Conservation (phyloP, 176 grass and related monocot genomes). For the Ensete ventricosum region DNA sequence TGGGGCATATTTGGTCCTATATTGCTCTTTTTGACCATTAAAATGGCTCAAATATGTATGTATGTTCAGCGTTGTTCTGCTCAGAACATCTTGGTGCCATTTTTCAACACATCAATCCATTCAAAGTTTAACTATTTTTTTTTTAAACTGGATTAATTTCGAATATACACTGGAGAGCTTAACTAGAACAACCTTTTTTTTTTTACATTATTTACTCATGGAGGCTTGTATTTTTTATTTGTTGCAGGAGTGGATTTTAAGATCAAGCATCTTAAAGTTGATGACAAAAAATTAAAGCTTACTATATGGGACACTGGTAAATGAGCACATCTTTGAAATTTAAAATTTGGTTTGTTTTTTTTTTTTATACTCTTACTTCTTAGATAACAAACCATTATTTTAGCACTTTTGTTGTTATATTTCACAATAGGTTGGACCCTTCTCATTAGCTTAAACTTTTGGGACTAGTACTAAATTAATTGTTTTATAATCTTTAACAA, state of each 20-base stretch:
- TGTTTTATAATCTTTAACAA: background rate
- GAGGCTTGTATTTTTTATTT: background rate
- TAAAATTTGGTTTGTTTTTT: background rate
- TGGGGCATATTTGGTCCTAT: background rate
- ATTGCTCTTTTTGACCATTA: background rate
- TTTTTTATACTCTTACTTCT: background rate
- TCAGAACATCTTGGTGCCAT: background rate
- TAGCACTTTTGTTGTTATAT: background rate
- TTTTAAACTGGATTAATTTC: background rate
- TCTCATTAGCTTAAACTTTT: background rate
- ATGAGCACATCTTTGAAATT: background rate
- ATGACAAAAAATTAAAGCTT: conserved; percentile 79
- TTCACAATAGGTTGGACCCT: background rate
- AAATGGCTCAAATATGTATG: background rate
- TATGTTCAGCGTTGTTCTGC: background rate
- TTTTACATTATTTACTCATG: background rate
- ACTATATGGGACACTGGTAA: conserved; percentile 98
- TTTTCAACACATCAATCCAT: background rate
- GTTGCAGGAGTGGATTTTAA: conserved; percentile 82
- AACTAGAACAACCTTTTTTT: background rate
- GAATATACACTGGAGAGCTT: background rate
- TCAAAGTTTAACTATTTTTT: background rate
- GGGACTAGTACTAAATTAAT: background rate
- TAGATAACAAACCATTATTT: background rate
- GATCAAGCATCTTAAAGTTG: conserved; percentile 74